phyloP scores from a whole-genome alignment of 225 moss, liverwort and hornwort species.

The Pseudoscleropodium purum region DNA sequence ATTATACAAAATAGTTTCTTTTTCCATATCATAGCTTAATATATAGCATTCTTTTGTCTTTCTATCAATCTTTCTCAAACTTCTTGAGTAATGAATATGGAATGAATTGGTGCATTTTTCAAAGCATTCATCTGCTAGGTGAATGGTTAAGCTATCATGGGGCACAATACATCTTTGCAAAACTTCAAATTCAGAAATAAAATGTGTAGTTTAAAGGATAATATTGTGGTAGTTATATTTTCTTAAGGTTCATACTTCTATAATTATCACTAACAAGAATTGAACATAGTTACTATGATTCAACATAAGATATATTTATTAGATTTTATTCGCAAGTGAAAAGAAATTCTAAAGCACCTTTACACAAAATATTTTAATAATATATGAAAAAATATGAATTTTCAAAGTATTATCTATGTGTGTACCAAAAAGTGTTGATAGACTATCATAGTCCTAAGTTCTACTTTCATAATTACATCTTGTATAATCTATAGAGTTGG shows the following conservation, averaged over 20 bases:
- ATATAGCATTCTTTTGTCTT: not conserved
- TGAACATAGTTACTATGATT: not conserved
- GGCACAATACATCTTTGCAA: not conserved
- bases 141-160: accelerated
- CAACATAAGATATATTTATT: not conserved
- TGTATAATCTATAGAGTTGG: not conserved
- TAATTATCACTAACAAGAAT: not conserved
- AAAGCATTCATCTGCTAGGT: accelerated
- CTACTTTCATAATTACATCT: too few species aligned
- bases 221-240: not conserved
- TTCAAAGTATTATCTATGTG: not conserved
- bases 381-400: not conserved
- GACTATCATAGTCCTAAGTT: not conserved
- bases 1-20: not conserved
- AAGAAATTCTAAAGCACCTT: not conserved
- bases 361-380: not conserved
- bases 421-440: not conserved
- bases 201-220: accelerated
- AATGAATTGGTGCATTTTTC: not conserved
- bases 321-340: not conserved
- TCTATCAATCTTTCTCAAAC: not conserved
- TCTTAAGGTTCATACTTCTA: accelerated
- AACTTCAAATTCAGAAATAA: not conserved
- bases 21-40: not conserved
- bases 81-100: not conserved